Base-by-base conservation (phyloP, 805 yeast genomes). In the Hanseniaspora mollemarum region DNA sequence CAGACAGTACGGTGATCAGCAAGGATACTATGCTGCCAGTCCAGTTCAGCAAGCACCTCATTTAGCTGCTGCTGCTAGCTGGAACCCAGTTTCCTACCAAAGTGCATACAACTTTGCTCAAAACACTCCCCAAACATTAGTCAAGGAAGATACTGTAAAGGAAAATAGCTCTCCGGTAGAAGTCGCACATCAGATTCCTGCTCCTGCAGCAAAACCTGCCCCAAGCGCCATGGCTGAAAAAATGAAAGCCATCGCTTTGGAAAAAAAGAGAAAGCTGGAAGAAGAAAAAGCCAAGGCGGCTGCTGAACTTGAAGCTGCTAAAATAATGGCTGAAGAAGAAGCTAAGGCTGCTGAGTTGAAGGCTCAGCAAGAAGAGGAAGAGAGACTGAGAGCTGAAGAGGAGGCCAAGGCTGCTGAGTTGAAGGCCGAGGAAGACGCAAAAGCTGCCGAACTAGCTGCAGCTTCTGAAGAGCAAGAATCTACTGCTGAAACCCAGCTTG, bases 401-500 rank as follows among this genome's bases (percentile, higher is more conserved):
- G 59, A 58, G 21, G 37, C 57, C 6, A 53, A 58, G 38, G 59
- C 54, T 31, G 56, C 38, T 15, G 35, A 57, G 37, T 54, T 43
- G 22, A 56, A 53, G 28, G 50, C 57, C 32, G 56, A 52, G 4
- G 52, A 51, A 16, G 43, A 29, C 3, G 37, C 39, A 18, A 58
- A 53, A 40, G 44, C 53, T 13, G 35, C 52, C 7, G 57, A 48
- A 37, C 59, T 58, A 24, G 36, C 57, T 8, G 53, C 57, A 39
- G 39, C 57, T n/a, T 58, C 54, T 28, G 56, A 38, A 12, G 36
- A 13, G 32, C 32, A 28, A 28, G 32, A 28, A 28, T 9, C 18
- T 32, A 13, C 36, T 12, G 18, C n/a, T 28, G 31, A 28, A 28
- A 28, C 31, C 55, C 7, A 15, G n/a, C 37, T 7, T 12, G 19